Evolutionary conservation across 148 eudicot species (phyloP).

Genomic region (Arctostaphylos glauca): DNA sequence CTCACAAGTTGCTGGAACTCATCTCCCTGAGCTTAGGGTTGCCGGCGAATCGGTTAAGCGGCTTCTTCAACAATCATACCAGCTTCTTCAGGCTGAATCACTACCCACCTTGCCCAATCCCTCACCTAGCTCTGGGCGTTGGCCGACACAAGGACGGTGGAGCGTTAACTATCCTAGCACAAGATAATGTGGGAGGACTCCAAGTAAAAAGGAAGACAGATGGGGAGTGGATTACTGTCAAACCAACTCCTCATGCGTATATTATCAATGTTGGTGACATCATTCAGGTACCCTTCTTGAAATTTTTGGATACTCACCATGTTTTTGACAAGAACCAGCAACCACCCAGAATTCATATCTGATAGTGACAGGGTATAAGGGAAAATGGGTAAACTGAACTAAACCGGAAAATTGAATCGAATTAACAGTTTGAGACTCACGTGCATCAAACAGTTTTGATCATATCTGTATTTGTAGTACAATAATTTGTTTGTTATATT

Average conservation of each 20-base stretch:
- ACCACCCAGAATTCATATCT: no score
- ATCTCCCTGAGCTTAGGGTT: constrained; percentile 63
- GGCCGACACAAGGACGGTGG: constrained; percentile 77
- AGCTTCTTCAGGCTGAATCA: constrained; percentile 57
- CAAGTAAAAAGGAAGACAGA: constrained; percentile 64
- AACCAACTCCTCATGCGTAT: constrained; percentile 58
- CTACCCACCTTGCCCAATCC: constrained; percentile 68
- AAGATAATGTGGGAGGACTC: constrained; percentile 82
- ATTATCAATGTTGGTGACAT: constrained; percentile 78
- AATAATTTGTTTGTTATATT: no score
- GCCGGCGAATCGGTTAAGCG: constrained; percentile 30
- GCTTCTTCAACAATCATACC: constrained; percentile 45
- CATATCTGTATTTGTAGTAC: no score
- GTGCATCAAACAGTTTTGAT: no score
- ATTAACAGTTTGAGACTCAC: no score
- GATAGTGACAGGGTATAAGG: no score
- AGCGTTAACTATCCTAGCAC: constrained; percentile 67
- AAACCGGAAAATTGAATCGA: no score
- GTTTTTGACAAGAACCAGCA: no score
- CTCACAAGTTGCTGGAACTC: constrained; percentile 47
- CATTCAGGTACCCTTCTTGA: constrained; percentile 48
- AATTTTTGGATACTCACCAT: no score
- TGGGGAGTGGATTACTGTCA: constrained; percentile 70
- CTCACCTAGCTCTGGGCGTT: constrained; percentile 62
- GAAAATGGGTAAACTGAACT: no score